phyloP scores from a whole-genome alignment of 805 yeast genomes.

The Suhomyces faveliae region DNA sequence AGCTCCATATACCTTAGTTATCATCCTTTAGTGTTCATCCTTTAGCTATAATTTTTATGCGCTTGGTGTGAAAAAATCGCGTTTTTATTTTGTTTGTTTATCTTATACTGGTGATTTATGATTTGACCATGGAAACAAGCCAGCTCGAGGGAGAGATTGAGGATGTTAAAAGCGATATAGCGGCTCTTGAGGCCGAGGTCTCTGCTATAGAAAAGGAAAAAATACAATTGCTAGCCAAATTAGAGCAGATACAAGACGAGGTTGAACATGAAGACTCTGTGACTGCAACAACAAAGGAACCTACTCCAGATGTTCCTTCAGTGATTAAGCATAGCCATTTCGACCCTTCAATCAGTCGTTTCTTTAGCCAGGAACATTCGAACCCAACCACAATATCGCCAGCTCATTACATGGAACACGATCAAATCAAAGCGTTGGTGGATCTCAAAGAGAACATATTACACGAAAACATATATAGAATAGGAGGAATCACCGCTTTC shows the following conservation, averaged over 20 bases:
- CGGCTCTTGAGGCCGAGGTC: slow-evolving; percentile 18
- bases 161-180: slow-evolving; percentile 20
- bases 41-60: too few relatives aligned
- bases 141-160: slow-evolving; percentile 13
- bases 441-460: slow-evolving; percentile 32
- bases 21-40: not conserved
- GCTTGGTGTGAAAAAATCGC: not conserved
- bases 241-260: slow-evolving; percentile 12
- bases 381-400: not conserved
- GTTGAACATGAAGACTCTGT: not conserved
- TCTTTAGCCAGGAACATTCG: slow-evolving; percentile 12
- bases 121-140: not conserved
- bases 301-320: slow-evolving; percentile 13
- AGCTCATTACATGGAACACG: not conserved
- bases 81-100: not conserved
- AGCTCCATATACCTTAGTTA: not conserved
- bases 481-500: slow-evolving; percentile 52
- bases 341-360: slow-evolving; percentile 27
- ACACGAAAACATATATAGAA: slow-evolving; percentile 46
- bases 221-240: slow-evolving; percentile 9
- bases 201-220: slow-evolving; percentile 12
- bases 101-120: not conserved
- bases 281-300: not conserved
- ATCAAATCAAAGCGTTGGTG: slow-evolving; percentile 5
- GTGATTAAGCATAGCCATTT: slow-evolving; percentile 28